phyloP scores from a whole-genome alignment of 2,329 filamentous ascomycete genomes.

The Botrytis pseudocinerea region DNA sequence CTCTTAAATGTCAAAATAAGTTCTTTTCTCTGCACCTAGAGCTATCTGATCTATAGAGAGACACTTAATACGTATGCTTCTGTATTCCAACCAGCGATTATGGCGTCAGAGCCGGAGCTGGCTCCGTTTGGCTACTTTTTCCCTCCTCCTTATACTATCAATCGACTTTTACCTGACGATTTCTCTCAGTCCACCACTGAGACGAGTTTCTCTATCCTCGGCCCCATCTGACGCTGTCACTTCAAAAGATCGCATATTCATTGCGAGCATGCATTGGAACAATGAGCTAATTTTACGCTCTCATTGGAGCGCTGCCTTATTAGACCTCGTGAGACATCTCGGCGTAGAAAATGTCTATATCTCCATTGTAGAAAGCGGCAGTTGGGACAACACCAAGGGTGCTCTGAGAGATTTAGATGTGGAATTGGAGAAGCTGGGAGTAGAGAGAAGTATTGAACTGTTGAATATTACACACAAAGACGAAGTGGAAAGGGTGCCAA shows the following conservation, averaged over 20 bases:
- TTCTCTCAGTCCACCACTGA: constrained; percentile 9
- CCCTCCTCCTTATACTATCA: constrained; percentile 24
- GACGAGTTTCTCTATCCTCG: constrained; percentile 16
- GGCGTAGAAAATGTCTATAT: constrained; percentile 66
- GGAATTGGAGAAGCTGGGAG: constrained; percentile 52
- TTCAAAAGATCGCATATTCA: constrained; percentile 52
- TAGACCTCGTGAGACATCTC: constrained; percentile 56
- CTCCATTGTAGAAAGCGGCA: constrained; percentile 67
- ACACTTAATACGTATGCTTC: background rate
- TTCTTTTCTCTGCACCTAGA: background rate
- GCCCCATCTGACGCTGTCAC: background rate
- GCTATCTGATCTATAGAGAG: background rate
- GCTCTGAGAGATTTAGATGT: constrained; percentile 58
- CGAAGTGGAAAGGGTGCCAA: constrained; percentile 46
- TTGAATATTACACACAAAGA: constrained; percentile 56
- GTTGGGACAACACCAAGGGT: constrained; percentile 67
- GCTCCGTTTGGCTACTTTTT: constrained; percentile 24
- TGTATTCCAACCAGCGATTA: constrained; percentile 21
- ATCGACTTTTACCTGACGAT: constrained; percentile 25
- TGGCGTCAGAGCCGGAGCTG: constrained; percentile 23
- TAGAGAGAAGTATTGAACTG: constrained; percentile 56
- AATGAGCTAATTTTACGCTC: constrained; percentile 57
- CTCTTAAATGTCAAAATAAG: background rate
- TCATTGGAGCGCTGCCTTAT: constrained; percentile 62
- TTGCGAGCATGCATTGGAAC: constrained; percentile 70